Conservation (phyloP, 305 asterid genomes). For the Stenogyne calaminthoides region DNA sequence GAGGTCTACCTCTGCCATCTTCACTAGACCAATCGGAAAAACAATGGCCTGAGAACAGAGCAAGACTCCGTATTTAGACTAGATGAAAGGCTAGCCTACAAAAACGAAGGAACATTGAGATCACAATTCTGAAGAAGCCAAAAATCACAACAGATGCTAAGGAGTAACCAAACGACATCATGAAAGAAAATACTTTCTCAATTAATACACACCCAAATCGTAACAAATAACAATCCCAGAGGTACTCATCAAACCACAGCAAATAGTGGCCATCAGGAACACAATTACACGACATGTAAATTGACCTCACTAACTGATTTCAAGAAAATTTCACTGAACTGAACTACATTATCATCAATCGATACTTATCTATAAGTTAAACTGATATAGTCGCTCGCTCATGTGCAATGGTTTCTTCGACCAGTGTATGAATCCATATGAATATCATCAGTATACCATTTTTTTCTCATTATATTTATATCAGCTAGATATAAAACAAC, state of each 20-base stretch:
- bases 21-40: conserved; percentile 24
- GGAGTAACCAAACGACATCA: neutral
- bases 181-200: neutral
- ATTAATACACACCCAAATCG: neutral
- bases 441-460: neutral
- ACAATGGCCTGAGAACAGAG: neutral
- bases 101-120: conserved; percentile 3
- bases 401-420: neutral
- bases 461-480: neutral
- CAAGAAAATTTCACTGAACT: neutral
- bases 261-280: neutral
- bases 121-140: neutral
- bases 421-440: neutral
- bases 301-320: neutral
- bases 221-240: neutral
- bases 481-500: neutral
- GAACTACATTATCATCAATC: neutral
- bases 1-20: conserved; percentile 72
- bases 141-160: neutral
- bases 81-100: conserved; percentile 29
- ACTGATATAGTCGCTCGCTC: too few relatives aligned
- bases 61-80: neutral
- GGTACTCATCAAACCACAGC: neutral
- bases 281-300: neutral
- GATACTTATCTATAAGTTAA: neutral